A percentile compares a stretch with the other conserved stretches of the same genome.
These are phyloP conservation scores for Cucurbita moschata DNA, from an alignment of 306 rosid species.

Conservation along the genomic window DNA sequence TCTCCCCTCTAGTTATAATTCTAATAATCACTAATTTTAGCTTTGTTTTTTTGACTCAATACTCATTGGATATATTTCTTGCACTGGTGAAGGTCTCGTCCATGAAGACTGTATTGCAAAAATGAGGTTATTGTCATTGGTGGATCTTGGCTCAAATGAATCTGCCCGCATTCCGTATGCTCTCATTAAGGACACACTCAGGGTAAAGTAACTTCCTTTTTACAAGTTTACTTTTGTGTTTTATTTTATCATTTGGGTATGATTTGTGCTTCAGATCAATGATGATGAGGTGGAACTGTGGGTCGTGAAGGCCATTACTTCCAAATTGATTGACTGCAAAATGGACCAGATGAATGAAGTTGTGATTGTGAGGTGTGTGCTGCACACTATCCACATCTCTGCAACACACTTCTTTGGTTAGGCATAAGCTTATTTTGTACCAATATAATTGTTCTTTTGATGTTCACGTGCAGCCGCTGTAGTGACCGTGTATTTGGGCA, in stretches of 20 bases:
- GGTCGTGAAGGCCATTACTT: slow-evolving; percentile 81
- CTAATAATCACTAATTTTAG: not conserved
- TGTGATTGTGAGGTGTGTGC: slow-evolving; percentile 56
- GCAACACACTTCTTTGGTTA: not conserved
- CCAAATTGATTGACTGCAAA: slow-evolving; percentile 77
- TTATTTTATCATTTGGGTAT: not conserved
- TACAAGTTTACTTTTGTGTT: not conserved
- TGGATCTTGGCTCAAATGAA: slow-evolving; percentile 67
- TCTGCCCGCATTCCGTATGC: slow-evolving; percentile 58
- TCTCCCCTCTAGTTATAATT: not conserved
- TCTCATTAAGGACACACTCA: slow-evolving; percentile 57
- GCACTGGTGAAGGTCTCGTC: slow-evolving; percentile 43
- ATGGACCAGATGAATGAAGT: slow-evolving; percentile 94
- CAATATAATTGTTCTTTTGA: not conserved
- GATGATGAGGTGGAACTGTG: slow-evolving; percentile 73
- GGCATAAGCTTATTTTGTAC: not conserved
- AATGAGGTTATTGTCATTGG: slow-evolving; percentile 76
- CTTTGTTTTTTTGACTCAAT: not conserved
- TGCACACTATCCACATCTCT: not conserved
- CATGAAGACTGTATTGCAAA: slow-evolving; percentile 74
- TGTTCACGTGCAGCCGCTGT: slow-evolving; percentile 43
- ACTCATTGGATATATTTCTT: slow-evolving; percentile 2
- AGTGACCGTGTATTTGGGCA: slow-evolving; percentile 62
- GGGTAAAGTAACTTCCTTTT: slow-evolving; percentile 27
- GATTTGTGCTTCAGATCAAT: slow-evolving; percentile 34